Base-by-base conservation (phyloP, 208 protist species). In the Crithidia brevicula region DNA sequence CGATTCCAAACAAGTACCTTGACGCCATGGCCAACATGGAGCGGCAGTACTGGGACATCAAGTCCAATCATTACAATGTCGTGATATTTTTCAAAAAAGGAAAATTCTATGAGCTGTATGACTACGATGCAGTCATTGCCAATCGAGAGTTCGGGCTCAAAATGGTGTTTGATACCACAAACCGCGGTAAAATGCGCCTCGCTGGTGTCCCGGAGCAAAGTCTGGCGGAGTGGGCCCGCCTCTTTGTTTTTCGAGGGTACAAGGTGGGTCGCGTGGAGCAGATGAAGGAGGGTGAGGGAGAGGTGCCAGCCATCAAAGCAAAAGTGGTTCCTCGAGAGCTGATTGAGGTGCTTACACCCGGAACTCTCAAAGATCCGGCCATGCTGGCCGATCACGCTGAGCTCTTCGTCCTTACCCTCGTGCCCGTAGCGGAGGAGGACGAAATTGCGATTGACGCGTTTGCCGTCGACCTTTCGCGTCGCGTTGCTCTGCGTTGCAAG, bases 11-110 rank as follows among this genome's bases (percentile, higher is more conserved):
- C 0, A 85, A 85, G 36, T 78, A 83, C 28, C 79, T 97, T 10
- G 82, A 83, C 36, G 81, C 79, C 9, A 97, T 98, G 88, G 94
- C 71, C 9, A 81, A 79, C 36, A 97, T 98, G 88, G 96, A 98
- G 81, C 81, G 93, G 4, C 97, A 98, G 70, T 98, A 98, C 64
- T 98, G 97, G 97, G 85, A 93, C 27, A 98, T 98, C 23, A 99
- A 98, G 71, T 66, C 77, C 40, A 73, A 94, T 11, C 63, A 97
- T 59, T 98, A 84, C 79, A 96, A 98, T 67, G 83, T 94, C 13
- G 28, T 99, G 11, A 76, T 99, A 20, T 98, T 99, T 43, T 99
- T 98, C 74, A 98, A 98, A 70, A 99, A 99, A 74, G 97, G 95
- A 22, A 97, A 96, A 54, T 98, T 98, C 81, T 99, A 98, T 82